Percentiles rank a stretch among this genome's conserved stretches.
These are phyloP conservation scores for Rhodotorula graminis DNA, from an alignment of 768 basidiomycete genomes.

Conservation along the genomic window DNA sequence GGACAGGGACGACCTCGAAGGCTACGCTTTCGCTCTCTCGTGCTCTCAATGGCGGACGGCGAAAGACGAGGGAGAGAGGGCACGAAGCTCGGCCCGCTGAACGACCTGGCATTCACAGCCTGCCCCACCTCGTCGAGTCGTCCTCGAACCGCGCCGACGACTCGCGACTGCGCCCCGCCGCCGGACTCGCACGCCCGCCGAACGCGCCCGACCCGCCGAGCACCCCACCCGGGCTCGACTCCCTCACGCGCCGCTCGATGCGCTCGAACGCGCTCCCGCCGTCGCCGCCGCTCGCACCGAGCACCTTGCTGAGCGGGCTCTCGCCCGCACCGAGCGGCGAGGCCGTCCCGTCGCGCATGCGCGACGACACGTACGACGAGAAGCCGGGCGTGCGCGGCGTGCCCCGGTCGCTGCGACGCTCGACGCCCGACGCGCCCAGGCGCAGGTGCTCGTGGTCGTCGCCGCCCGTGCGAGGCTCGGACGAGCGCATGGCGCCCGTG, in stretches of 20 bases:
- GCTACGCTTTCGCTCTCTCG: too few species aligned
- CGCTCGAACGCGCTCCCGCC: not conserved
- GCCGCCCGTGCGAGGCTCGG: slow-evolving; percentile 6
- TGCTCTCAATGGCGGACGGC: too few species aligned
- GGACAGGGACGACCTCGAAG: too few species aligned
- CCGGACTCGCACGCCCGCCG: not conserved
- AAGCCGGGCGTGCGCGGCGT: slow-evolving; percentile 6
- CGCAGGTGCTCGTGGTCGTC: slow-evolving; percentile 2
- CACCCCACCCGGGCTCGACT: not conserved
- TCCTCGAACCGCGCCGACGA: not conserved
- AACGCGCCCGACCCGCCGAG: not conserved
- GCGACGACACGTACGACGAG: slow-evolving; percentile 18
- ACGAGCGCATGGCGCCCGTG: slow-evolving; percentile 1
- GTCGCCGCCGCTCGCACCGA: not conserved
- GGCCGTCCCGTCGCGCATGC: not conserved
- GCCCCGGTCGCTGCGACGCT: slow-evolving; percentile 1
- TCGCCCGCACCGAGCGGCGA: not conserved
- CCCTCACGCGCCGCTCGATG: slow-evolving; percentile 2
- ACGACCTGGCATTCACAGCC: not conserved
- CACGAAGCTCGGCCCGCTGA: too few species aligned
- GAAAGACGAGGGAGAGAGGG: not conserved
- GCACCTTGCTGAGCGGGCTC: not conserved
- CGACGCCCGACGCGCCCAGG: not conserved
- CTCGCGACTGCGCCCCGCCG: not conserved
- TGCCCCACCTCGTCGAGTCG: not conserved